phyloP scores from a whole-genome alignment of 2,329 filamentous ascomycete genomes.

The Penicillium palitans region DNA sequence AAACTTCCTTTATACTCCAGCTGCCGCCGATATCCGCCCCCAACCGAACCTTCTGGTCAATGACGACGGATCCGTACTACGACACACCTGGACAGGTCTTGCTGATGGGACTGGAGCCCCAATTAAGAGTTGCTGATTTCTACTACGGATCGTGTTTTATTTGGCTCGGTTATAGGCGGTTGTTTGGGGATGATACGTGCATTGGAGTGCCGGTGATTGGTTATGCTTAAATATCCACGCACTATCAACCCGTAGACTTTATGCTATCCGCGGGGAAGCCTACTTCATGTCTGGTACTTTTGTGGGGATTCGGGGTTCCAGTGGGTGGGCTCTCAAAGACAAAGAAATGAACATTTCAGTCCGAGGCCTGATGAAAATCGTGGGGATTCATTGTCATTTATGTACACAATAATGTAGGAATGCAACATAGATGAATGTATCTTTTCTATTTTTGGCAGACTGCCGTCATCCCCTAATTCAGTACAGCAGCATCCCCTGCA shows the following conservation, averaged over 20 bases:
- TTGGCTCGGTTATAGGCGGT: conserved; percentile 8
- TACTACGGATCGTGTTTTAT: not conserved
- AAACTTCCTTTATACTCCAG: conserved; percentile 21
- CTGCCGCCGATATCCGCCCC: conserved; percentile 21
- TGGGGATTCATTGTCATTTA: not conserved
- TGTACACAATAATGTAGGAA: not conserved
- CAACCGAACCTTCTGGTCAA: conserved; percentile 19
- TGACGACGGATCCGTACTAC: conserved; percentile 16
- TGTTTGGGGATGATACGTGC: not conserved
- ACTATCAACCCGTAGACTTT: not conserved
- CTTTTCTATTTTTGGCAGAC: not conserved
- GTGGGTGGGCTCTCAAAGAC: not conserved
- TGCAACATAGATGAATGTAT: not conserved
- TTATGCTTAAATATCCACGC: conserved; percentile 7
- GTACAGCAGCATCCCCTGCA: conserved; percentile 1
- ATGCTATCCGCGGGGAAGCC: conserved; percentile 4
- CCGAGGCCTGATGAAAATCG: not conserved
- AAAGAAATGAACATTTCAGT: not conserved
- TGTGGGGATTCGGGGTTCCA: not conserved
- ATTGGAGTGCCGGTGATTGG: not conserved
- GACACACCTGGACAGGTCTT: not conserved
- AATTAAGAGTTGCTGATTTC: not conserved
- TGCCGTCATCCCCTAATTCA: not conserved
- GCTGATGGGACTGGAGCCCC: not conserved
- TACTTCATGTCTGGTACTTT: conserved; percentile 4